Evolutionary conservation across 805 yeast species (phyloP), one percentile per base, ranked within the genome.

Genomic region (Deakozyma indianensis): DNA sequence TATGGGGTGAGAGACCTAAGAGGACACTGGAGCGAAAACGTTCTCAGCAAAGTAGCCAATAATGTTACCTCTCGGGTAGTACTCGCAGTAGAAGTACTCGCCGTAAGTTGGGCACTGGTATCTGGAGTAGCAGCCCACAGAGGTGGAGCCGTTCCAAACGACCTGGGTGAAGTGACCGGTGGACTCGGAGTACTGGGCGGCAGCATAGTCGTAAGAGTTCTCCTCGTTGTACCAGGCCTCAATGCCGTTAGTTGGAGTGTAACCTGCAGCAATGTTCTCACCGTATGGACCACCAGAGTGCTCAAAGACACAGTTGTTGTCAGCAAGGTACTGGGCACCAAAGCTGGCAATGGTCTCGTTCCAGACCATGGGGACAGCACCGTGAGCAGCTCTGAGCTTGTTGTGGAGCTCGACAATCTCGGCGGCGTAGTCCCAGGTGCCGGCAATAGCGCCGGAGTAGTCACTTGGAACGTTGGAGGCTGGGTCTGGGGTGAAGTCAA

Each of bases 91-190:
- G 57, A 67, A 65, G 57, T 60, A 66, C 43, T 63, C 56, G 24
- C 74, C 64, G 66, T 94, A 80, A 64, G 56, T 64, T 57, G 57
- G 42, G 56, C 61, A 57, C 45, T 49, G 50, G 41, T 22, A n/a
- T 61, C 68, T 67, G 45, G 81, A 90, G 18, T 32, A 32, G 67
- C 94, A 83, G 23, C 92, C 94, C 20, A 83, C 50, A 51, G 66
- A 56, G 15, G 75, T 66, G 27, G 83, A 67, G 32, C 64, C 60
- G 55, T 70, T 72, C 94, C 94, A 83, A 27, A 83, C 74, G 43
- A 83, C 67, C 60, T 82, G 90, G 18, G 90, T 81, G 65, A 82
- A 84, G 63, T 84, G 94, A 44, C 88, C 88, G 42, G 86, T 77
- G n/a, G 62, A 51, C 29, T 55, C 63, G 32, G 68, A 54, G 55